Percentiles rank a stretch among this genome's conserved stretches.
Conservation (phyloP, 176 grass and related monocot genomes). For the Zea luxurians region DNA sequence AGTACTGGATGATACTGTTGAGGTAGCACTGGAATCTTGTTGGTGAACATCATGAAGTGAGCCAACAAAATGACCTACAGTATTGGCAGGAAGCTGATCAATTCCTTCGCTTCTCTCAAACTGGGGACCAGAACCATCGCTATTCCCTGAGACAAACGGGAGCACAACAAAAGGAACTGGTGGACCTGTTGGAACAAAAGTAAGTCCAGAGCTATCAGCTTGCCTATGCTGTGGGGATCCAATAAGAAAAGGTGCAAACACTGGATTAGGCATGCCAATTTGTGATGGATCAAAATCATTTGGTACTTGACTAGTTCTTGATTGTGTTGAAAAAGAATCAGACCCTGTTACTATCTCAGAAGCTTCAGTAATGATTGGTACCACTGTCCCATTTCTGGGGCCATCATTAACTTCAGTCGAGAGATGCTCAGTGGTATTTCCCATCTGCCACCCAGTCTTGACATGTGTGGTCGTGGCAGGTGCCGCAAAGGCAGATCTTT, state of each 20-base stretch:
- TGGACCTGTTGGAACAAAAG: slow-evolving; percentile 73
- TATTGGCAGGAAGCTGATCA: slow-evolving; percentile 50
- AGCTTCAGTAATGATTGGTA: slow-evolving; percentile 53
- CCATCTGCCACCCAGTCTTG: slow-evolving; percentile 61
- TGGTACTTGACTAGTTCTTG: slow-evolving; percentile 48
- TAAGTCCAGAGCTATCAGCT: slow-evolving; percentile 57
- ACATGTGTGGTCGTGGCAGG: slow-evolving; percentile 21
- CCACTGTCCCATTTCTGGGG: slow-evolving; percentile 35
- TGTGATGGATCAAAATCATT: slow-evolving; percentile 59
- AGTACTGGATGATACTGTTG: slow-evolving; percentile 46
- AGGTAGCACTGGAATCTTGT: slow-evolving; percentile 43
- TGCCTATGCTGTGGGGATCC: slow-evolving; percentile 62
- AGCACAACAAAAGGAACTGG: slow-evolving; percentile 61
- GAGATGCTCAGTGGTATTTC: slow-evolving; percentile 48
- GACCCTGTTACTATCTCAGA: slow-evolving; percentile 55
- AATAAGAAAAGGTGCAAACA: slow-evolving; percentile 68
- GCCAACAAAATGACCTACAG: slow-evolving; percentile 46
- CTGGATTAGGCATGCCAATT: slow-evolving; percentile 46
- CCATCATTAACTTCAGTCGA: slow-evolving; percentile 51
- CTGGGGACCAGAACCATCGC: slow-evolving; percentile 51
- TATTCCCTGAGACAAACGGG: slow-evolving; percentile 48
- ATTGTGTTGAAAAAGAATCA: slow-evolving; percentile 25
- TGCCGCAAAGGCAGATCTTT: slow-evolving; percentile 48
- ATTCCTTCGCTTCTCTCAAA: slow-evolving; percentile 58
- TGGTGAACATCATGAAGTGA: slow-evolving; percentile 47